phyloP scores from a whole-genome alignment of 139 green algal species.

The Astrephomene gubernaculifera region DNA sequence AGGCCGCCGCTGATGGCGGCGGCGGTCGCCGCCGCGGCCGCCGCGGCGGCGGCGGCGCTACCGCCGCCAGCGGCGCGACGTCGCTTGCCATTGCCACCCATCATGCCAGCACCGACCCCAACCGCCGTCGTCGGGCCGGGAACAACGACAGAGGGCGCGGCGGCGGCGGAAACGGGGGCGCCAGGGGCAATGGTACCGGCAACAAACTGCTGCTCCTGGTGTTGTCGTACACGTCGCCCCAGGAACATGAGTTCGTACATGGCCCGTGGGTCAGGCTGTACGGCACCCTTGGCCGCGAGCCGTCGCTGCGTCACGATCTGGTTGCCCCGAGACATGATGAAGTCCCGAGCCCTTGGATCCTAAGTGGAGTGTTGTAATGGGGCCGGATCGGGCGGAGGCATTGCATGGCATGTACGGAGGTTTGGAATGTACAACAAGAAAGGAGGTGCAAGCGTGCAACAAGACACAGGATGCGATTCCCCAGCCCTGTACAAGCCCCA shows the following conservation, averaged over 20 bases:
- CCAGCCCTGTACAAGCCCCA: no score
- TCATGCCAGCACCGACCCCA: no score
- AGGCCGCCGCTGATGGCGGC: not conserved
- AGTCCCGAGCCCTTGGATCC: constrained; percentile 14
- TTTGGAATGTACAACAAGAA: not conserved
- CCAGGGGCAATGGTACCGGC: not conserved
- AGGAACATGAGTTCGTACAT: constrained; percentile 39
- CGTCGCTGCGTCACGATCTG: constrained; percentile 1
- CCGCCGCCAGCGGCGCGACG: not conserved
- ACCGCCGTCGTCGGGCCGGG: no score
- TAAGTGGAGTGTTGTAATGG: not conserved
- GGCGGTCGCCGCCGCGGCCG: not conserved
- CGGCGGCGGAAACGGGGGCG: not conserved
- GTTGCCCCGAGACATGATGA: not conserved
- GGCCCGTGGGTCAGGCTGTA: constrained; percentile 33
- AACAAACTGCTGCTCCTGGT: not conserved
- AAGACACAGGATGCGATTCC: no score
- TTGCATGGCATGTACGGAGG: no score
- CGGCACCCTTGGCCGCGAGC: constrained; percentile 1
- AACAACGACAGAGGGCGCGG: no score
- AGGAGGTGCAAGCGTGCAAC: not conserved
- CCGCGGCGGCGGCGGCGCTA: no score
- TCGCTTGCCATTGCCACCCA: no score
- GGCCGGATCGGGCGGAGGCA: not conserved
- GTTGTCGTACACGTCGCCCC: not conserved